Evolutionary conservation across 1,139 yeast genomes (phyloP).

Genomic region (Lodderomyces pseudojiufengensis): DNA sequence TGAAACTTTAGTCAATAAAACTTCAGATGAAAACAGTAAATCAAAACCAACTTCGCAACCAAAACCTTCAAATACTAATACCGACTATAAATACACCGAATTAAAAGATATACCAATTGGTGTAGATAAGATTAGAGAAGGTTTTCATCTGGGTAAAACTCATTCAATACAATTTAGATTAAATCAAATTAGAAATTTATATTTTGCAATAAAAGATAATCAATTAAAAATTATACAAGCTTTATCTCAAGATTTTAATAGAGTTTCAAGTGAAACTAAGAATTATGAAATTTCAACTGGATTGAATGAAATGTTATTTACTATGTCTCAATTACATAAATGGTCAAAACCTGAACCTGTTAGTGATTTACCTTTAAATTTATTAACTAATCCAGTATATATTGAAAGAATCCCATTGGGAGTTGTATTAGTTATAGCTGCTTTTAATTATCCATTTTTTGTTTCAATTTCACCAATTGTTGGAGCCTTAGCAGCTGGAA

Average conservation of each 20-base stretch:
- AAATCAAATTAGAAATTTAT: constrained; percentile 63
- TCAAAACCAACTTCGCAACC: too few species aligned
- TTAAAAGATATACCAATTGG: constrained; percentile 47
- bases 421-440: constrained; percentile 67
- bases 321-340: constrained; percentile 54
- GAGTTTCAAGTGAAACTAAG: constrained; percentile 58
- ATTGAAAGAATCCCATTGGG: constrained; percentile 74
- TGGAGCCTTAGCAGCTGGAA: constrained; percentile 89
- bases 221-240: constrained; percentile 56
- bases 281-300: constrained; percentile 50
- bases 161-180: constrained; percentile 55
- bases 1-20: too few species aligned
- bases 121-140: constrained; percentile 37
- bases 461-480: constrained; percentile 64
- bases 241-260: constrained; percentile 60
- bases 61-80: too few species aligned
- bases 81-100: constrained; percentile 33
- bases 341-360: constrained; percentile 59
- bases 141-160: constrained; percentile 50
- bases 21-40: too few species aligned
- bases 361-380: constrained; percentile 39
- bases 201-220: constrained; percentile 62
- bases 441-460: constrained; percentile 81
- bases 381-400: constrained; percentile 45
- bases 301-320: constrained; percentile 52